Evolutionary conservation across 2,329 filamentous ascomycete species (phyloP).

Genomic region (Aureobasidium melanogenum): DNA sequence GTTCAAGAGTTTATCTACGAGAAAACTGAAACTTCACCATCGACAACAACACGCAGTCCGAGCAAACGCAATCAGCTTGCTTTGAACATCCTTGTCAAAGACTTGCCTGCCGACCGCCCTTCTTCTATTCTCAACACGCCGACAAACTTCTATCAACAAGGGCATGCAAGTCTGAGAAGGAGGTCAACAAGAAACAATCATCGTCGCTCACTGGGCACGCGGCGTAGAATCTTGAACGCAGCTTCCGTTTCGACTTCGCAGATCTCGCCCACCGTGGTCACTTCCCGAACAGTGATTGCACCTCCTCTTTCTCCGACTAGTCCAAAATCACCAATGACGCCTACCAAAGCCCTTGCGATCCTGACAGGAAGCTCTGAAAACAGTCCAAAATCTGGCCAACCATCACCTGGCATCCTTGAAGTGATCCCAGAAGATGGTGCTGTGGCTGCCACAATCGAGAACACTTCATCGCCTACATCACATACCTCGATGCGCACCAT

Average conservation of each 20-base stretch:
- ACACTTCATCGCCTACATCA: not conserved
- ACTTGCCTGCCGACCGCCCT: not conserved
- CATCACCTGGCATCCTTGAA: slow-evolving; percentile 5
- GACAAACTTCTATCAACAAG: slow-evolving; percentile 6
- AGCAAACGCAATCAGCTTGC: slow-evolving; percentile 5
- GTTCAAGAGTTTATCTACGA: slow-evolving; percentile 8
- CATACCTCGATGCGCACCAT: not conserved
- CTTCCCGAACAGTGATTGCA: not conserved
- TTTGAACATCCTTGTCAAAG: slow-evolving; percentile 7
- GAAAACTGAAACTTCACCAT: not conserved
- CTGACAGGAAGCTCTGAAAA: not conserved
- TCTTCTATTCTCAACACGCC: slow-evolving; percentile 1
- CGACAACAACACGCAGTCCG: not conserved
- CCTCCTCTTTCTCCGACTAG: not conserved
- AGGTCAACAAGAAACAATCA: not conserved
- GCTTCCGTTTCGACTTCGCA: not conserved
- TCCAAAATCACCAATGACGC: not conserved
- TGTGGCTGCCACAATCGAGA: too few species aligned
- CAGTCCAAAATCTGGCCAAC: slow-evolving; percentile 2
- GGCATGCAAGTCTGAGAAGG: not conserved
- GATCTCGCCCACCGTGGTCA: not conserved
- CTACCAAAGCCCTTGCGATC: not conserved
- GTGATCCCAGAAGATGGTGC: not conserved
- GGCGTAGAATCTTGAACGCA: not conserved
- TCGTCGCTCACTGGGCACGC: not conserved